Conservation (phyloP, 192 early-diverging fungal genomes). For the Podochytrium sp. region DNA sequence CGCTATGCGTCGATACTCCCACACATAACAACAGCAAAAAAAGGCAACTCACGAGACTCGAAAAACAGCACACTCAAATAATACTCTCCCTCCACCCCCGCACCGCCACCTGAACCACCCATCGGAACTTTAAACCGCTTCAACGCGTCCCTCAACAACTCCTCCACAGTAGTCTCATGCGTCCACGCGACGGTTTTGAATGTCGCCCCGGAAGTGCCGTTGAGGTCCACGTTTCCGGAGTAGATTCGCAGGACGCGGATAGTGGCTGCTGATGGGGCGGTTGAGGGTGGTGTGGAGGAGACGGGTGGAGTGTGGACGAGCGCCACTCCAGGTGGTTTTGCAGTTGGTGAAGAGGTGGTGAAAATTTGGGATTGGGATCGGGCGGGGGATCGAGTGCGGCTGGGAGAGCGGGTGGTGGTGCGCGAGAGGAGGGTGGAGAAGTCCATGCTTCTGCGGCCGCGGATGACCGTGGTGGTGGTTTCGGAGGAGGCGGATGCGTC, state of each 20-base stretch:
- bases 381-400: too few species aligned
- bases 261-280: conserved; percentile 28
- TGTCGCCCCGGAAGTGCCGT: conserved; percentile 41
- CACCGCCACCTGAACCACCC: conserved; percentile 2
- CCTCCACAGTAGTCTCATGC: conserved; percentile 38
- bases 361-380: too few species aligned
- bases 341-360: too few species aligned
- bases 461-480: too few species aligned
- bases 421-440: too few species aligned
- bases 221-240: conserved; percentile 56
- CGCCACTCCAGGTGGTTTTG: too few species aligned
- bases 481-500: too few species aligned
- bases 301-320: too few species aligned
- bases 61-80: conserved; percentile 53
- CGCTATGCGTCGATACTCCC: too few species aligned
- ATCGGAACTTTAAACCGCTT: conserved; percentile 44
- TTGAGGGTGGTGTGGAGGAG: background rate
- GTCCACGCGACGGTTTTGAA: conserved; percentile 52
- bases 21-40: background rate
- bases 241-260: conserved; percentile 55
- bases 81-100: conserved; percentile 34
- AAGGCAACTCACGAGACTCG: conserved; percentile 36
- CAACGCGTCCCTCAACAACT: conserved; percentile 39
- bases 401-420: too few species aligned
- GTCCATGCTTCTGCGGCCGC: too few species aligned